Evolutionary conservation across 257 asterid species (phyloP), one percentile per base, ranked within the genome.

Genomic region (Ilex asprella): DNA sequence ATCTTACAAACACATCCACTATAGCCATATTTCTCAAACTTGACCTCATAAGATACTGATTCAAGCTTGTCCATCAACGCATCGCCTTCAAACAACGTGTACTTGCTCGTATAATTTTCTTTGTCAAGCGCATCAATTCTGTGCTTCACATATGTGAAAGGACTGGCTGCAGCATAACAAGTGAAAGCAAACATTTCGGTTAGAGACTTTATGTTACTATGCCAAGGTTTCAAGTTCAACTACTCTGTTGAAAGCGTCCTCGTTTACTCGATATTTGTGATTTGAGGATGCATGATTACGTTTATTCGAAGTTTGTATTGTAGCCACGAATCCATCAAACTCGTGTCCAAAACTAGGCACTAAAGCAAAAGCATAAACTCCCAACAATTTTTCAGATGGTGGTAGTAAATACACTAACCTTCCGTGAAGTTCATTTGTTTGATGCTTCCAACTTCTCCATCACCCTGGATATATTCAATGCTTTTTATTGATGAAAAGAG

Each of bases 41-140:
- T 21, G 27, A 21, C 27, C 27, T 21, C 27, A 21, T 21, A 21
- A 21, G 27, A 66, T 31, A 82, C 73, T 46, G 64, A 61, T 8
- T 73, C 87, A 29, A 85, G 76, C 76, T 79, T 81, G 35, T 71
- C 79, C 84, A 74, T 79, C 71, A 81, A 41, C 0, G 77, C 85
- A 74, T 86, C 89, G 27, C 83, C 95, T 67, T 86, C 87, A 11
- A 78, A 73, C 60, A 81, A 43, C 10, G 85, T 75, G 70, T 76
- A 81, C 43, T 69, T 81, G 69, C 81, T 68, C 52, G 10, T 56
- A 60, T 27, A 62, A 6, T 73, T 80, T 60, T 81, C 82, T 44
- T 76, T 67, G 41, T 81, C 86, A 6, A 83, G 56, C 2, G 55
- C 84, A 30, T 86, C 95, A 41, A 76, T 78, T 60, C 80, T 64